Base-by-base conservation (phyloP, 495 filamentous ascomycete species). In the Aspergillus coremiiformis region DNA sequence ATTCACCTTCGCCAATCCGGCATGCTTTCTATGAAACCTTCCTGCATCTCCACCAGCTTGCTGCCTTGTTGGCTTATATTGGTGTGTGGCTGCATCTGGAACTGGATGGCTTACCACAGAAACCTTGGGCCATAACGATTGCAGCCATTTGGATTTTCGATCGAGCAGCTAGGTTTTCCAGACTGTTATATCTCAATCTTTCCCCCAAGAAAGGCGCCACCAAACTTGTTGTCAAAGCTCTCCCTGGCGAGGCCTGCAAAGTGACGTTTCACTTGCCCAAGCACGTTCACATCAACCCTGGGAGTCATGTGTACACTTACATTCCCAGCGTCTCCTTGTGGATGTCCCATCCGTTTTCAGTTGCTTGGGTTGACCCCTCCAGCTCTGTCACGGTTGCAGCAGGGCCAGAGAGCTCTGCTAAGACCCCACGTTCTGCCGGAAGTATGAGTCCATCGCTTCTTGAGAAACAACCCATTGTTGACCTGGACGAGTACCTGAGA, bases 11-110 rank as follows among this genome's bases (percentile, higher is more conserved):
- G 11, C 77, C 83, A 17, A 71, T 94, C 46, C 79, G 90, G 30
- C 90, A 95, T 66, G 87, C 89, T n/a, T 92, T 86, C 63, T 95
- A 95, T 65, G 90, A 95, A 66, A 84, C 78, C 0, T 95, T 95
- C 73, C 80, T 94, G 53, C 68, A 87, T 49, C 57, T 89, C 19
- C 90, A 95, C 63, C 90, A 93, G 50, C 61, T 80, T 6, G 78
- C 82, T 21, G 86, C 83, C 26, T 66, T 83, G 35, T 47, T 83
- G 17, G 75, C 83, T 4, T 73, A 91, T 56, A 62, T 84, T 42
- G 85, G 83, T 23, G 66, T 94, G 37, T 90, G 79, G 61, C 67
- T 82, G 50, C 89, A 95, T 60, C 68, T 90, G 17, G 61, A 78
- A n/a, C 56, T 85, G 9, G 80, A 79, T 53, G 56, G 69, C 5